Conservation (phyloP, 2,329 filamentous ascomycete species). For the Teratosphaeria destructans region DNA sequence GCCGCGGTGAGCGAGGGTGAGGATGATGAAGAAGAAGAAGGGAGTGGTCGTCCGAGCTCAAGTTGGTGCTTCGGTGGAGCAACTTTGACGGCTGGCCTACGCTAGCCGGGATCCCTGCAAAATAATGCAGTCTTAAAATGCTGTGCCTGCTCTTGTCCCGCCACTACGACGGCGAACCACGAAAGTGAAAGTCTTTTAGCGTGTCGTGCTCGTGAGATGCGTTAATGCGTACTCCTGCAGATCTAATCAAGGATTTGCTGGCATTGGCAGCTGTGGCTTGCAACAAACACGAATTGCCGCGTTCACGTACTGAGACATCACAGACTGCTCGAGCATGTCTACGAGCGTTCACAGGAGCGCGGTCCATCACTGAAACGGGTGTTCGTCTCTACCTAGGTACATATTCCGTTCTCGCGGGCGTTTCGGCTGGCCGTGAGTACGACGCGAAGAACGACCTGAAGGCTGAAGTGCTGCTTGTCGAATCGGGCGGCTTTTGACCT, state of each 20-base stretch:
- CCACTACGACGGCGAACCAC: background rate
- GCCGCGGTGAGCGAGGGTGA: background rate
- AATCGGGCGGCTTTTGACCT: conserved; percentile 2
- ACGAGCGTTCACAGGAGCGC: background rate
- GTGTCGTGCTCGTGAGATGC: conserved; percentile 1
- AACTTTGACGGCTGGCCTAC: background rate
- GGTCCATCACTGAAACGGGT: background rate
- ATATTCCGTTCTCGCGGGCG: background rate
- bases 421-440: background rate
- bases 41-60: background rate
- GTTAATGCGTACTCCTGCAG: conserved; percentile 1
- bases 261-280: background rate
- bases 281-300: background rate
- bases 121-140: background rate
- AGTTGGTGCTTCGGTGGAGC: background rate
- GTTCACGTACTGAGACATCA: background rate
- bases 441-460: background rate
- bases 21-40: background rate
- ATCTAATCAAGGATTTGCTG: conserved; percentile 1
- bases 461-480: background rate
- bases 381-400: background rate
- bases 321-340: background rate
- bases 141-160: background rate
- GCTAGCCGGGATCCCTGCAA: background rate
- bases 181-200: background rate